phyloP scores from a whole-genome alignment of 768 basidiomycete species.

The Cantharellus anzutake region DNA sequence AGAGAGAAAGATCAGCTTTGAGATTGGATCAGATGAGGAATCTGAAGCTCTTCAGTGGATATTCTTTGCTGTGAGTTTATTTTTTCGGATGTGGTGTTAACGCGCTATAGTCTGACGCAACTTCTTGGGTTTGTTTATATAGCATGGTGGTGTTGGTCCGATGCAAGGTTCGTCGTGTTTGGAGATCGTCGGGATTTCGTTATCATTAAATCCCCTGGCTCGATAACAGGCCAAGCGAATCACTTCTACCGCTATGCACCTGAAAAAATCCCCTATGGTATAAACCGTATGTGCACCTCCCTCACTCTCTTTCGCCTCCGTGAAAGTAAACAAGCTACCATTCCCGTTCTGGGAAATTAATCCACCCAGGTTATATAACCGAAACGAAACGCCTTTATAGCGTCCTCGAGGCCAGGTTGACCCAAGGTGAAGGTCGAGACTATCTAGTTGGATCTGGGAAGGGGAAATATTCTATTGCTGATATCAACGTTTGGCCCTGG shows the following conservation, averaged over 20 bases:
- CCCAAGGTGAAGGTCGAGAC: conserved; percentile 30
- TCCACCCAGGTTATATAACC: conserved; percentile 33
- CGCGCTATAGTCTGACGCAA: conserved; percentile 58
- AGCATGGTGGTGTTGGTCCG: conserved; percentile 16
- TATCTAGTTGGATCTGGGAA: conserved; percentile 60
- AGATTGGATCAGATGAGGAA: conserved; percentile 32
- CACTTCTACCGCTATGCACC: conserved; percentile 51
- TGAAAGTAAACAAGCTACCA: conserved; percentile 31
- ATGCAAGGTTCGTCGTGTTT: not conserved
- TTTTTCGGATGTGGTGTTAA: too few species aligned
- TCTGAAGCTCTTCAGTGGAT: conserved; percentile 73
- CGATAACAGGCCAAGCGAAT: conserved; percentile 25
- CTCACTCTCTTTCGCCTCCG: not conserved
- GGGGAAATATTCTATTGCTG: conserved; percentile 52
- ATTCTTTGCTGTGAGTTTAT: conserved; percentile 36
- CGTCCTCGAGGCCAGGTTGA: conserved; percentile 66
- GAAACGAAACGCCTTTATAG: conserved; percentile 70
- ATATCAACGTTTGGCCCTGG: conserved; percentile 52
- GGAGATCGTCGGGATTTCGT: too few species aligned
- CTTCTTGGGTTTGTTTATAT: conserved; percentile 17
- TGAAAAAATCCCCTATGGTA: conserved; percentile 27
- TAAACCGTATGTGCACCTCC: not conserved
- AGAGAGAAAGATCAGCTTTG: conserved; percentile 47
- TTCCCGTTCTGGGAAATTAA: conserved; percentile 19
- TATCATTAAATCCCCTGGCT: too few species aligned